These are phyloP conservation scores for Kazachstania kunashirensis DNA, from an alignment of 805 yeast genomes.

Conservation along the genomic window DNA sequence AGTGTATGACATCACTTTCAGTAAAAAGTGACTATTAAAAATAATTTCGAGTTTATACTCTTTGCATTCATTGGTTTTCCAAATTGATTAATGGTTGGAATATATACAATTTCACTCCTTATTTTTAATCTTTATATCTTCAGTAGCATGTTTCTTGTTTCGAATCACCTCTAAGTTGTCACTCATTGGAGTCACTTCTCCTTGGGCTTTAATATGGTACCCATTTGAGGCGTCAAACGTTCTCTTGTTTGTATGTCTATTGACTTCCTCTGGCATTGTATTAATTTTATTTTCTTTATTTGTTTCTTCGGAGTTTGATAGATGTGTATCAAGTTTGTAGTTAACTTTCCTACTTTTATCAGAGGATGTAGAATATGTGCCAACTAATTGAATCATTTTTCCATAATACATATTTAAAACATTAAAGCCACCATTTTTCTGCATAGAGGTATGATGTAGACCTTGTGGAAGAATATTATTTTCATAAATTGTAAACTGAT, in stretches of 20 bases:
- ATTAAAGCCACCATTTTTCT: conserved; percentile 28
- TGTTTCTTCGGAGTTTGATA: not conserved
- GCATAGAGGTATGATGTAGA: conserved; percentile 7
- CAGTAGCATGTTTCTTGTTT: conserved; percentile 4
- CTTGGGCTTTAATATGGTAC: not conserved
- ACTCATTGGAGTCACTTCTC: not conserved
- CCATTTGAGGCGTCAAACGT: not conserved
- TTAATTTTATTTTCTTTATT: not conserved
- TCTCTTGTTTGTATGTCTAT: not conserved
- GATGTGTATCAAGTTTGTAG: conserved; percentile 10
- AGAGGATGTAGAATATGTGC: conserved; percentile 27
- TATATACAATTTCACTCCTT: not conserved
- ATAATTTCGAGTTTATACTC: too few relatives aligned
- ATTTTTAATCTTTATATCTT: not conserved
- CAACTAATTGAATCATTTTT: conserved; percentile 42
- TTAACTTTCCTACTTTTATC: conserved; percentile 20
- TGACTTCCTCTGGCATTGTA: not conserved
- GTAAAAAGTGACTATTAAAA: too few relatives aligned
- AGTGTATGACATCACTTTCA: too few relatives aligned
- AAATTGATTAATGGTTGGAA: too few relatives aligned
- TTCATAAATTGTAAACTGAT: conserved; percentile 9
- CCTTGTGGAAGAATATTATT: conserved; percentile 1
- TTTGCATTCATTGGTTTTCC: too few relatives aligned
- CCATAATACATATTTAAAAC: conserved; percentile 40
- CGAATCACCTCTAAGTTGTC: not conserved